Evolutionary conservation across 257 asterid species (phyloP).

Genomic region (Solanum boliviense): DNA sequence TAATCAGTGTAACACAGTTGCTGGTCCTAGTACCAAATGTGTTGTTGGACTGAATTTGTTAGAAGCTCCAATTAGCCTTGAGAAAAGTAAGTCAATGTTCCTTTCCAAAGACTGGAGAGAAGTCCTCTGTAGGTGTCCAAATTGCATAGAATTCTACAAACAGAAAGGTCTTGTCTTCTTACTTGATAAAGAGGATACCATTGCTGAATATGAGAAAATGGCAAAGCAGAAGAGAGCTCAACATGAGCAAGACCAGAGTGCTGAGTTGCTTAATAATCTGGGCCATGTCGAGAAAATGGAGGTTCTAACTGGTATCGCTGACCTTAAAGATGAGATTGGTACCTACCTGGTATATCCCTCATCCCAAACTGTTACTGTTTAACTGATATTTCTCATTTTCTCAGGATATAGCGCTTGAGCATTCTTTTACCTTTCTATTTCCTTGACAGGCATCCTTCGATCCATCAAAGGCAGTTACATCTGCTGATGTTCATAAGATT

Average conservation of each 20-base stretch:
- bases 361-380: not conserved
- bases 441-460: slow-evolving; percentile 45
- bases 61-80: slow-evolving; percentile 20
- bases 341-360: slow-evolving; percentile 52
- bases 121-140: slow-evolving; percentile 53
- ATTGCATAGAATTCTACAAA: slow-evolving; percentile 46
- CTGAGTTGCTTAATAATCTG: slow-evolving; percentile 57
- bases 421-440: not conserved
- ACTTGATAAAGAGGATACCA: slow-evolving; percentile 79
- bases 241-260: slow-evolving; percentile 60
- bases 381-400: not conserved
- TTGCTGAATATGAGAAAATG: slow-evolving; percentile 80
- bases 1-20: slow-evolving; percentile 20
- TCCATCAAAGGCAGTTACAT: slow-evolving; percentile 50
- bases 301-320: slow-evolving; percentile 65
- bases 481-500: slow-evolving; percentile 61
- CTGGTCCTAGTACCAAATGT: slow-evolving; percentile 42
- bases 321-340: slow-evolving; percentile 70
- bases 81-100: slow-evolving; percentile 47
- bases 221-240: slow-evolving; percentile 76
- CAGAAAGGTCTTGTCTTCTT: slow-evolving; percentile 55
- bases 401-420: not conserved
- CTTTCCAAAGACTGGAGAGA: slow-evolving; percentile 79
- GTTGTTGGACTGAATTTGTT: slow-evolving; percentile 34
- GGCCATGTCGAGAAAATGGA: slow-evolving; percentile 87